Conservation (phyloP, 805 yeast genomes). For the Cephaloascus albidus region DNA sequence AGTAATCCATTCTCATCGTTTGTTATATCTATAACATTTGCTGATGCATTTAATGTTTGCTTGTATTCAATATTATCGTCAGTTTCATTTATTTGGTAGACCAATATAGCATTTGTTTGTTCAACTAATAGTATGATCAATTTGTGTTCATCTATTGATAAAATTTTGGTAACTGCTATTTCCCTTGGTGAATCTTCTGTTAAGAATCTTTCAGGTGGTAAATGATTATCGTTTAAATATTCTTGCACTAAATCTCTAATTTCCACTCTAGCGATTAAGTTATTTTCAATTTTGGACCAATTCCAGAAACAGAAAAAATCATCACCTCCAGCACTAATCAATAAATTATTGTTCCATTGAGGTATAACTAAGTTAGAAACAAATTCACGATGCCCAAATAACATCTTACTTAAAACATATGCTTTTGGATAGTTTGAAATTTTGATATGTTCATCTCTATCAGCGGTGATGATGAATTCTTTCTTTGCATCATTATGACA, state of each 20-base stretch:
- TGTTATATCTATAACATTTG: constrained; percentile 13
- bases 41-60: constrained; percentile 17
- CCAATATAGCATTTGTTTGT: constrained; percentile 35
- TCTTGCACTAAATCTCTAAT: constrained; percentile 26
- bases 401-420: constrained; percentile 69
- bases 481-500: constrained; percentile 29
- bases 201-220: constrained; percentile 57
- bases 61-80: constrained; percentile 18
- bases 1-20: constrained; percentile 11
- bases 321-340: constrained; percentile 92
- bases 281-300: constrained; percentile 47
- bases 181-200: constrained; percentile 42
- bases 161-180: constrained; percentile 37
- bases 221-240: constrained; percentile 45
- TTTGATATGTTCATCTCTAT: constrained; percentile 94
- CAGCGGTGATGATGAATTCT: constrained; percentile 64
- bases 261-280: constrained; percentile 38
- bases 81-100: constrained; percentile 17
- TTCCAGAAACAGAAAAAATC: constrained; percentile 66
- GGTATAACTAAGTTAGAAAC: constrained; percentile 60
- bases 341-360: constrained; percentile 32
- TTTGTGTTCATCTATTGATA: constrained; percentile 19
- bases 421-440: constrained; percentile 73
- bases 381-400: constrained; percentile 82
- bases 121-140: constrained; percentile 39